Percentiles rank a stretch among this genome's conserved stretches.
phyloP scores from a whole-genome alignment of 2,329 filamentous ascomycete genomes.

The Colletotrichum scovillei region DNA sequence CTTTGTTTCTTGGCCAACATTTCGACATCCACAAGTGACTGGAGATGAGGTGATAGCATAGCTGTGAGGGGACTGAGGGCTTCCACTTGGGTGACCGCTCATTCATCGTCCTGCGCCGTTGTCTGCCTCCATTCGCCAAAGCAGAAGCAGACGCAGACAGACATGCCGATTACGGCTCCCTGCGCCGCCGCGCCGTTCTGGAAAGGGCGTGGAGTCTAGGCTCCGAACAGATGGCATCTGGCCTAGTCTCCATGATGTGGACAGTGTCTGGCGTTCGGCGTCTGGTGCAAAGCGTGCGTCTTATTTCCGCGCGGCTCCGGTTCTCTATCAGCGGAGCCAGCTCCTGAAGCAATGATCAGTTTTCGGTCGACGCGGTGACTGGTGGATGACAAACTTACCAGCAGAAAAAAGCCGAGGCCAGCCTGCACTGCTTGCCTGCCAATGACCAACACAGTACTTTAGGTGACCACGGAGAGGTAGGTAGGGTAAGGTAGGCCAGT shows the following conservation, averaged over 20 bases:
- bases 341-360: slow-evolving; percentile 10
- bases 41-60: neutral
- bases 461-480: no score
- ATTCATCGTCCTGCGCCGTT: neutral
- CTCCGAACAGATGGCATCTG: slow-evolving; percentile 1
- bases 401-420: neutral
- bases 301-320: slow-evolving; percentile 7
- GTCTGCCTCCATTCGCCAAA: neutral
- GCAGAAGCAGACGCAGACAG: neutral
- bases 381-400: neutral
- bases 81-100: slow-evolving; percentile 2
- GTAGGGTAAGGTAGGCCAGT: neutral
- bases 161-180: slow-evolving; percentile 7
- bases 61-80: neutral
- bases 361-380: slow-evolving; percentile 12
- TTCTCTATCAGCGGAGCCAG: slow-evolving; percentile 20
- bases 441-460: neutral
- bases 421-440: neutral
- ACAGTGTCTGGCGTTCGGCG: neutral
- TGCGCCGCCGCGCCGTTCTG: neutral
- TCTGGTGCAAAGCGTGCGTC: neutral
- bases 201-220: slow-evolving; percentile 1
- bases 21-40: neutral
- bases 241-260: neutral
- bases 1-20: neutral